phyloP scores from a whole-genome alignment of 176 grass and related monocot species.

The Bolboschoenus planiculmis region DNA sequence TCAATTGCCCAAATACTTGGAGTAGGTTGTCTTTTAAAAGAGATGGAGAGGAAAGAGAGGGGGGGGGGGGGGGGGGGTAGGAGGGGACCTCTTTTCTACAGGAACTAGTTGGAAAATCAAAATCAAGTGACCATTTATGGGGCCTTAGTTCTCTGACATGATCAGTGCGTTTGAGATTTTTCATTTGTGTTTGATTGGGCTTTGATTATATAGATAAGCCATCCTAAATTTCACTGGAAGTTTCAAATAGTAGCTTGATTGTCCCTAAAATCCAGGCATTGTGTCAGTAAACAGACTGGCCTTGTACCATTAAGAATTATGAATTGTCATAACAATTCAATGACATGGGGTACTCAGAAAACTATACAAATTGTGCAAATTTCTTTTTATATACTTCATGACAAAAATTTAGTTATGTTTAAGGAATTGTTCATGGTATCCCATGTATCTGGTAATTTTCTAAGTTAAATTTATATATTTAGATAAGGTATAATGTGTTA shows the following conservation, averaged over 20 bases:
- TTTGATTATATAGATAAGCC: not conserved
- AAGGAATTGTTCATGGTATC: not conserved
- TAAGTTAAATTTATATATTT: not conserved
- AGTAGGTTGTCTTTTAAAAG: not conserved
- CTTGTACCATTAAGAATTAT: not conserved
- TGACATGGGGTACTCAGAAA: not conserved
- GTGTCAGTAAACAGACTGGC: not conserved
- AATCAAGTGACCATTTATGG: not conserved
- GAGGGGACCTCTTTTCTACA: not conserved
- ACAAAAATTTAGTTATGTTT: not conserved
- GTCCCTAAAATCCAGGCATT: not conserved
- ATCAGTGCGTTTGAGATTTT: not conserved
- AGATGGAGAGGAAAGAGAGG: not conserved
- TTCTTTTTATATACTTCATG: not conserved
- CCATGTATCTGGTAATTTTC: not conserved
- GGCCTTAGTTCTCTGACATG: not conserved
- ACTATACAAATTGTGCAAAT: not conserved
- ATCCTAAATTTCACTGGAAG: not conserved
- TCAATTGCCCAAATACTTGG: not conserved
- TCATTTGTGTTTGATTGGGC: not conserved
- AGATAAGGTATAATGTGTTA: not conserved
- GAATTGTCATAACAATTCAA: not conserved
- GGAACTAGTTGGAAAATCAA: not conserved
- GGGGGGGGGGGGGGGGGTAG: not conserved
- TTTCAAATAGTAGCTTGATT: not conserved